Percentiles rank a stretch among this genome's conserved stretches.
These are phyloP conservation scores for Aspergillus felis DNA, from an alignment of 2,329 filamentous ascomycete species.

Conservation along the genomic window DNA sequence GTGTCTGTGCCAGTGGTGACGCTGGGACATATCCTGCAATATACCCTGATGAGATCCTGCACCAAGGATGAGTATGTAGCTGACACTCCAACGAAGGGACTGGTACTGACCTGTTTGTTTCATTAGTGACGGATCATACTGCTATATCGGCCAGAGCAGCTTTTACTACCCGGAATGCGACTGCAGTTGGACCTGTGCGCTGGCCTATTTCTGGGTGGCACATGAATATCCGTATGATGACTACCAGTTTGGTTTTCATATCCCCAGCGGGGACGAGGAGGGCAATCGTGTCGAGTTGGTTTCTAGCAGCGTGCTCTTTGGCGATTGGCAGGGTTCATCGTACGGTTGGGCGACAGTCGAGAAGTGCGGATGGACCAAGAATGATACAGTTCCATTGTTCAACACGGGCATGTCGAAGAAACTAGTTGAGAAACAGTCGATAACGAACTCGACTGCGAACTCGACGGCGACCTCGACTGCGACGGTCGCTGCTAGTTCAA, in stretches of 20 bases:
- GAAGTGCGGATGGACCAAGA: background rate
- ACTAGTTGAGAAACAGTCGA: background rate
- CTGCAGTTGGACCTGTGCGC: constrained; percentile 7
- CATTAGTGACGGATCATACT: constrained; percentile 3
- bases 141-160: constrained; percentile 1
- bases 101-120: background rate
- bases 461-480: background rate
- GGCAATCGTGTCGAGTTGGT: background rate
- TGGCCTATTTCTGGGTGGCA: constrained; percentile 7
- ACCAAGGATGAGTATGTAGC: constrained; percentile 8
- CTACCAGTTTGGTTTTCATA: constrained; percentile 4
- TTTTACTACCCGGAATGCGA: background rate
- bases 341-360: background rate
- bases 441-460: background rate
- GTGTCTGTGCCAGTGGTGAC: constrained; percentile 4
- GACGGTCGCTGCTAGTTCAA: no score
- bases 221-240: constrained; percentile 9
- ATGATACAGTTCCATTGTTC: background rate
- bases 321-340: background rate
- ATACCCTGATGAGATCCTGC: constrained; percentile 7
- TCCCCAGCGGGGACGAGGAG: background rate
- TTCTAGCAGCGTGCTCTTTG: background rate
- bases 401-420: background rate
- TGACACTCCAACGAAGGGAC: background rate
- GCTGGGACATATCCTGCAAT: constrained; percentile 5